Conservation (phyloP, 2,329 filamentous ascomycete species). For the Cladorrhinum sp. region DNA sequence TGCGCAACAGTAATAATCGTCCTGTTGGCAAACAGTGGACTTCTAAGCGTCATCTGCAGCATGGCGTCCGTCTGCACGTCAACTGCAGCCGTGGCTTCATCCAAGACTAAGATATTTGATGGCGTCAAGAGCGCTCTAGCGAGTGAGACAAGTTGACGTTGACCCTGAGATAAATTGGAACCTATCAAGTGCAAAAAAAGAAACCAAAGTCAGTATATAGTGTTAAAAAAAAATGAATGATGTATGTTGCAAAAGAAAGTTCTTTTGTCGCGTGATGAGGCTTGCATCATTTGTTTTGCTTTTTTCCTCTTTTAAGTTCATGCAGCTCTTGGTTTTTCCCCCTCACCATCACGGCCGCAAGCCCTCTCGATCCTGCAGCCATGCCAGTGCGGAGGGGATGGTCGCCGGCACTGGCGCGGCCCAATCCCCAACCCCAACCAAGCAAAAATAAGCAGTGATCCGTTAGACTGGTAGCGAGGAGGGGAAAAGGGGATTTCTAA, state of each 20-base stretch:
- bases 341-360: neutral
- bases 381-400: neutral
- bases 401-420: neutral
- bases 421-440: neutral
- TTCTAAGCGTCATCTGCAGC: slow-evolving; percentile 62
- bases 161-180: slow-evolving; percentile 91
- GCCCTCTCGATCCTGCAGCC: slow-evolving; percentile 1
- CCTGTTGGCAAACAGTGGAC: slow-evolving; percentile 74
- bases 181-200: slow-evolving; percentile 46
- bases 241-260: neutral
- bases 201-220: neutral
- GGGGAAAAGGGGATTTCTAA: neutral
- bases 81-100: slow-evolving; percentile 85
- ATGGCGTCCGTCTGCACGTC: slow-evolving; percentile 67
- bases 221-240: neutral
- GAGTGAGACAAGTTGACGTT: slow-evolving; percentile 89
- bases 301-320: neutral
- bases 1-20: slow-evolving; percentile 99
- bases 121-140: slow-evolving; percentile 92
- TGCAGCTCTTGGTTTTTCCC: neutral
- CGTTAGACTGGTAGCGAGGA: neutral
- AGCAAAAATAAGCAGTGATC: neutral
- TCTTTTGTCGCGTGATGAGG: neutral
- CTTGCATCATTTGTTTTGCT: neutral
- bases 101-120: slow-evolving; percentile 93